These are phyloP conservation scores for Chaetomium olivaceum DNA, from an alignment of 2,329 filamentous ascomycete genomes.

Conservation along the genomic window DNA sequence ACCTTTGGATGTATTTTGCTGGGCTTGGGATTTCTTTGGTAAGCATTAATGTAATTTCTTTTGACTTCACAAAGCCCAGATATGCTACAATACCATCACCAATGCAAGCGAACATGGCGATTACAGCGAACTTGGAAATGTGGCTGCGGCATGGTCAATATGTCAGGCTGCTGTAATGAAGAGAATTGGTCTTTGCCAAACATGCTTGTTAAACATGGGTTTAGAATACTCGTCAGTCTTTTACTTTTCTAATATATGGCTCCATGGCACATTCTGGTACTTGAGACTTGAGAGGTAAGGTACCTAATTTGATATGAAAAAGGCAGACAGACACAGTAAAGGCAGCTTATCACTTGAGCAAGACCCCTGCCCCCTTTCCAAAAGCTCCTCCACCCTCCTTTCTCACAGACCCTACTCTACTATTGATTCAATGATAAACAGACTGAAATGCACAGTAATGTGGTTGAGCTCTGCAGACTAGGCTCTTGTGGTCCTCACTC, in stretches of 20 bases:
- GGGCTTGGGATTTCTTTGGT: too few species aligned
- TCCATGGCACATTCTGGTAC: background rate
- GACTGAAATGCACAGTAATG: background rate
- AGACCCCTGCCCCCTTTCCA: background rate
- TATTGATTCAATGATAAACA: background rate
- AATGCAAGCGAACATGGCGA: background rate
- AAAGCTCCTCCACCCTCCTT: background rate
- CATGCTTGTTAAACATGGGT: background rate
- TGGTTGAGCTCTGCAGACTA: background rate
- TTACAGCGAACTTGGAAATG: too few species aligned
- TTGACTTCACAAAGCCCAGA: background rate
- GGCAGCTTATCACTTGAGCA: background rate
- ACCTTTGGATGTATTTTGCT: background rate
- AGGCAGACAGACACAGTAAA: background rate
- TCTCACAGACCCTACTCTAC: background rate
- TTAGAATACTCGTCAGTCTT: too few species aligned
- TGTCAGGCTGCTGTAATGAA: background rate
- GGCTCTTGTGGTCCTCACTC: background rate
- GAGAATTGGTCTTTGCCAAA: background rate
- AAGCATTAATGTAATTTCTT: background rate
- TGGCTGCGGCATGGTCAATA: background rate
- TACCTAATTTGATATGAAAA: background rate
- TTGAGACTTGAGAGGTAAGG: too few species aligned
- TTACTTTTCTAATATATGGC: background rate
- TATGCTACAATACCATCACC: background rate